Evolutionary conservation across 2,329 filamentous ascomycete species (phyloP).

Genomic region (Pseudocercospora fijiensis): DNA sequence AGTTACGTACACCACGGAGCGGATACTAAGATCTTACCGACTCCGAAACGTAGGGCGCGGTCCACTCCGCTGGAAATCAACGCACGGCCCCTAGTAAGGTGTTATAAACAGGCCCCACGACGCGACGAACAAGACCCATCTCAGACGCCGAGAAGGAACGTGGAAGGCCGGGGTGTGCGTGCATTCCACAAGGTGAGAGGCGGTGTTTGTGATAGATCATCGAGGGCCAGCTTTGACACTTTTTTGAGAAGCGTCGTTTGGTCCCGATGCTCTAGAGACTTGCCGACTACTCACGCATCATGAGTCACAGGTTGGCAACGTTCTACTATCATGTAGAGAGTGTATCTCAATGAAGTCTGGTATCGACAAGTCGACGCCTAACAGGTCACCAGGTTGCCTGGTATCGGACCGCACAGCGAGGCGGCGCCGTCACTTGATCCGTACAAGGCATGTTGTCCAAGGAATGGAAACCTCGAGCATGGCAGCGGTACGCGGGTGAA

Average conservation of each 20-base stretch:
- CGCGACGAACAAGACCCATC: background rate
- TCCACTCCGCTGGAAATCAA: too few species aligned
- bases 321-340: too few species aligned
- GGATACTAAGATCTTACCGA: too few species aligned
- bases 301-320: background rate
- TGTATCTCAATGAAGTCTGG: background rate
- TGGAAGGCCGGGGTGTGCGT: background rate
- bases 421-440: background rate
- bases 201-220: background rate
- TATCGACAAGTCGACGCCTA: background rate
- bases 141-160: background rate
- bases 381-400: background rate
- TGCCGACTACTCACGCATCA: background rate
- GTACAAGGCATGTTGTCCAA: background rate
- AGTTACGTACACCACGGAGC: too few species aligned
- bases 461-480: background rate
- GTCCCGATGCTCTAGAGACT: background rate
- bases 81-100: too few species aligned
- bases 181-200: background rate
- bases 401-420: background rate
- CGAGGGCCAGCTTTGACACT: background rate
- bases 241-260: background rate
- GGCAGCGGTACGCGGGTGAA: background rate
- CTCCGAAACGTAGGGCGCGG: too few species aligned
- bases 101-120: too few species aligned